Evolutionary conservation across 192 early-diverging fungal species (phyloP).

Genomic region (Thamnidium elegans): DNA sequence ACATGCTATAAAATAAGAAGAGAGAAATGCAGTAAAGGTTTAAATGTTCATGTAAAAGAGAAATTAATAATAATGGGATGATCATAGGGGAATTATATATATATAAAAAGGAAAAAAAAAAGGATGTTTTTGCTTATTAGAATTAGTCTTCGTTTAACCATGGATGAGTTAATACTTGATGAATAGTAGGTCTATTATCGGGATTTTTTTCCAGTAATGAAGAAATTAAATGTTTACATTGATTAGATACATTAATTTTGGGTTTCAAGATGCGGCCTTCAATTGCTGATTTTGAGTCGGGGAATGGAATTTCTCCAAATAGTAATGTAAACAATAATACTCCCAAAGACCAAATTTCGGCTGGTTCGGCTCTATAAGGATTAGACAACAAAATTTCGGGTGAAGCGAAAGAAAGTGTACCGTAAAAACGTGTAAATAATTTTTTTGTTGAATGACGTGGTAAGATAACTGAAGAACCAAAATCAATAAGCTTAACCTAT

Average conservation of each 20-base stretch:
- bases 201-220: slow-evolving; percentile 60
- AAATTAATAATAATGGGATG: background rate
- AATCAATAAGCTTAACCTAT: slow-evolving; percentile 67
- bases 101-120: no score
- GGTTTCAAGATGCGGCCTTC: slow-evolving; percentile 34
- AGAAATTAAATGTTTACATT: slow-evolving; percentile 53
- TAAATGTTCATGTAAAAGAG: background rate
- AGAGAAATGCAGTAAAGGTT: slow-evolving; percentile 1
- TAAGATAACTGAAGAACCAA: slow-evolving; percentile 53
- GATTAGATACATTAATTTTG: slow-evolving; percentile 38
- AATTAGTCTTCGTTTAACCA: slow-evolving; percentile 45
- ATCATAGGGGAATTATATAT: background rate
- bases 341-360: slow-evolving; percentile 77
- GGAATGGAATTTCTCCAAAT: slow-evolving; percentile 62
- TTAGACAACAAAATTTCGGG: slow-evolving; percentile 64
- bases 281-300: slow-evolving; percentile 43
- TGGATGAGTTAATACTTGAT: slow-evolving; percentile 51
- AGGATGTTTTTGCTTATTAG: background rate
- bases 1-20: slow-evolving; percentile 8
- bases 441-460: slow-evolving; percentile 13
- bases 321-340: slow-evolving; percentile 57
- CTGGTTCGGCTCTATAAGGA: slow-evolving; percentile 59
- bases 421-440: slow-evolving; percentile 45
- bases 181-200: slow-evolving; percentile 47
- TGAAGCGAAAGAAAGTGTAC: slow-evolving; percentile 54